Percentiles rank a stretch among this genome's conserved stretches.
Evolutionary conservation across 192 early-diverging fungal species (phyloP).

Genomic region (Pilaira anomala): DNA sequence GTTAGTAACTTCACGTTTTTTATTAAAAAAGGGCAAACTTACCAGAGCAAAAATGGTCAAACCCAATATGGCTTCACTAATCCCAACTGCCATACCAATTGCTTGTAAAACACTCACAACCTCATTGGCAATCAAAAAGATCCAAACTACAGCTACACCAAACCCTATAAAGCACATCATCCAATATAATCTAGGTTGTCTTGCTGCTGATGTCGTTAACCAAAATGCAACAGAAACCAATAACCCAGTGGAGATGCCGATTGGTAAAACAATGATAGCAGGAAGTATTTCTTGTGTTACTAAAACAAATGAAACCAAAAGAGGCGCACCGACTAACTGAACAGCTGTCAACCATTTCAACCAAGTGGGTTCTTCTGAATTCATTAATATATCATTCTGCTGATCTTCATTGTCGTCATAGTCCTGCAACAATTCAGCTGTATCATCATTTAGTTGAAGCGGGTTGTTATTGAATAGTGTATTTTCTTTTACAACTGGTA

Average conservation of each 20-base stretch:
- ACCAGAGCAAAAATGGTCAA: conserved; percentile 85
- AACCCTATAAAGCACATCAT: conserved; percentile 70
- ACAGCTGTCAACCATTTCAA: conserved; percentile 54
- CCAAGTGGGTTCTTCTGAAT: conserved; percentile 29
- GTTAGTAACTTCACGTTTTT: background rate
- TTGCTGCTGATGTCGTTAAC: conserved; percentile 34
- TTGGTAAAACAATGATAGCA: conserved; percentile 27
- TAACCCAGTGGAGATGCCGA: conserved; percentile 33
- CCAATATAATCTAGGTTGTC: conserved; percentile 44
- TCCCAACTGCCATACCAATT: conserved; percentile 70
- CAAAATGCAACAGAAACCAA: conserved; percentile 24
- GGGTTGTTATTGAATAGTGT: conserved; percentile 17
- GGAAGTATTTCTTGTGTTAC: conserved; percentile 28
- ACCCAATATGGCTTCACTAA: conserved; percentile 80
- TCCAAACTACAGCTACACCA: conserved; percentile 76
- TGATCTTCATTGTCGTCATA: conserved; percentile 13
- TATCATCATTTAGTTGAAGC: conserved; percentile 34
- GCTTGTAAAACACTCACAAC: conserved; percentile 82
- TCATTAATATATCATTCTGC: conserved; percentile 14
- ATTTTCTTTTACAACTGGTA: conserved; percentile 60
- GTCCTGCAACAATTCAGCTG: conserved; percentile 16
- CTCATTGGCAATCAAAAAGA: conserved; percentile 86
- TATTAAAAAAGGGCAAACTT: conserved; percentile 27
- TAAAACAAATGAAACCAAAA: conserved; percentile 49
- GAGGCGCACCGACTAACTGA: conserved; percentile 53